Evolutionary conservation across 805 yeast species (phyloP).

Genomic region (Hagleromyces aurorensis): DNA sequence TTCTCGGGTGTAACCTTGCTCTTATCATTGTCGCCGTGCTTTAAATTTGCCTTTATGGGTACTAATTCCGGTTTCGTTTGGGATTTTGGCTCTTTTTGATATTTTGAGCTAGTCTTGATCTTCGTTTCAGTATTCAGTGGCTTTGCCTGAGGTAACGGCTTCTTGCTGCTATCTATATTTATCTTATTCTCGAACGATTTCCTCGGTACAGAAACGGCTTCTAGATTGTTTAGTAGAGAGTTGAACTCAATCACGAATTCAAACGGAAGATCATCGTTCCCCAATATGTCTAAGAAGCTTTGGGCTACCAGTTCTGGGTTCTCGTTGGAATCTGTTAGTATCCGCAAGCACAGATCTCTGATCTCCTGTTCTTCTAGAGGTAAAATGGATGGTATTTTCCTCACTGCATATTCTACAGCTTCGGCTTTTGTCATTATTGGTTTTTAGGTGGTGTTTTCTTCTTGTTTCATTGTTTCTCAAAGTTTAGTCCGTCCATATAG

Average conservation of each 20-base stretch:
- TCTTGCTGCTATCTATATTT: neutral
- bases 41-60: no score
- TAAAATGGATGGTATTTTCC: slow-evolving; percentile 25
- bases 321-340: slow-evolving; percentile 11
- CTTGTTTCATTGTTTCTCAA: no score
- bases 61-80: no score
- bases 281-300: slow-evolving; percentile 26
- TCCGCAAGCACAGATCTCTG: slow-evolving; percentile 22
- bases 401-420: slow-evolving; percentile 25
- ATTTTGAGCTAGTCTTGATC: slow-evolving; percentile 3
- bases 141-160: neutral
- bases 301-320: slow-evolving; percentile 25
- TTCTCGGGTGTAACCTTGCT: slow-evolving; percentile 2
- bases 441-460: no score
- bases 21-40: no score
- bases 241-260: slow-evolving; percentile 27
- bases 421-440: slow-evolving; percentile 21
- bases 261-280: slow-evolving; percentile 27
- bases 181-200: neutral
- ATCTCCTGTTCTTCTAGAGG: slow-evolving; percentile 27
- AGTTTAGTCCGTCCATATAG: no score
- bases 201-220: slow-evolving; percentile 2
- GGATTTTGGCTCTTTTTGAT: no score
- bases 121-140: neutral
- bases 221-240: slow-evolving; percentile 16